Percentiles rank a stretch among this genome's conserved stretches.
Evolutionary conservation across 2,329 filamentous ascomycete species (phyloP).

Genomic region (Xylariaceae sp.): DNA sequence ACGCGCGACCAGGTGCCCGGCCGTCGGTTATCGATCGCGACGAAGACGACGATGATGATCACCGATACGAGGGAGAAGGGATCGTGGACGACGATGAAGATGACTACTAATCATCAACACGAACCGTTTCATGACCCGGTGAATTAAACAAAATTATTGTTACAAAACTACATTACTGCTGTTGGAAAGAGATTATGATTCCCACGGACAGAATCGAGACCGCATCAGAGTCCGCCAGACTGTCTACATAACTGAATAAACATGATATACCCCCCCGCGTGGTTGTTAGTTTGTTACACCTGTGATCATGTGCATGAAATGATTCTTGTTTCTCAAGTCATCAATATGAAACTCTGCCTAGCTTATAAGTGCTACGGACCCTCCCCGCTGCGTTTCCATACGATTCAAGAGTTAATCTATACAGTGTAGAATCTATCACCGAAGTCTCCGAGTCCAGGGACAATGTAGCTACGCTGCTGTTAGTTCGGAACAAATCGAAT

Average conservation of each 20-base stretch:
- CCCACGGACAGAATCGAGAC: neutral
- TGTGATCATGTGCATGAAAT: neutral
- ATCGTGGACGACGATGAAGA: conserved; percentile 49
- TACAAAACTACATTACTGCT: conserved; percentile 55
- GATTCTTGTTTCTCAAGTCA: neutral
- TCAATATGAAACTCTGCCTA: neutral
- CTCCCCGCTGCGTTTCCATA: conserved; percentile 1
- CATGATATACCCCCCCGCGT: neutral
- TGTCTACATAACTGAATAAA: neutral
- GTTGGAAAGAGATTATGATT: neutral
- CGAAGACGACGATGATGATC: conserved; percentile 49
- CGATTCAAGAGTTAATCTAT: conserved; percentile 35
- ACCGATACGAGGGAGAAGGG: conserved; percentile 49
- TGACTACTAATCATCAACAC: conserved; percentile 44
- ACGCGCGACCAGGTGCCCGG: conserved; percentile 20
- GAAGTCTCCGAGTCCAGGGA: conserved; percentile 90
- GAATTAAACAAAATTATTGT: conserved; percentile 64
- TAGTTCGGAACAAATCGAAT: conserved; percentile 27
- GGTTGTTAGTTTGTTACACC: neutral
- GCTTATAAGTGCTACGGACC: neutral
- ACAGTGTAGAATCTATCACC: conserved; percentile 94
- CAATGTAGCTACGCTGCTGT: conserved; percentile 71
- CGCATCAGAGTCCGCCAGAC: neutral
- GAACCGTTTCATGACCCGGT: too few relatives aligned
- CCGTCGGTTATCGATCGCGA: conserved; percentile 22